Evolutionary conservation across 2,329 filamentous ascomycete species (phyloP).

Genomic region (Arthroderma uncinatum): DNA sequence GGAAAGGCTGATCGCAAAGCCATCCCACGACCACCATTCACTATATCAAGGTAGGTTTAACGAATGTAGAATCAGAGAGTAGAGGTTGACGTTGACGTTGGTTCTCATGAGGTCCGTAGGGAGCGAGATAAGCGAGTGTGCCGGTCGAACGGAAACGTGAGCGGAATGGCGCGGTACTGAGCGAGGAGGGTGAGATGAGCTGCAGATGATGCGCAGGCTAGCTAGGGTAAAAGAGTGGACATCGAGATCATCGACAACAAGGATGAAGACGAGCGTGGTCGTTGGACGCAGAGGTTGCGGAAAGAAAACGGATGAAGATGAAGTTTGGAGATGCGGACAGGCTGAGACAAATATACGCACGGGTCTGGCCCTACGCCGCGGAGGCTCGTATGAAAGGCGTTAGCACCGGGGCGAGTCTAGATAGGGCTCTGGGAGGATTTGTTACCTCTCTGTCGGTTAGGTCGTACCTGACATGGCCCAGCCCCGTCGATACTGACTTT

Average conservation of each 20-base stretch:
- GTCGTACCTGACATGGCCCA: neutral
- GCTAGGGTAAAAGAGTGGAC: neutral
- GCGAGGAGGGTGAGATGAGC: too few relatives aligned
- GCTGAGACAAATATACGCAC: neutral
- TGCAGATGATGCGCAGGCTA: too few relatives aligned
- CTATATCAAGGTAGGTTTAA: neutral
- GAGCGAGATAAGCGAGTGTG: neutral
- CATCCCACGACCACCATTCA: neutral
- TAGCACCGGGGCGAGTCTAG: neutral
- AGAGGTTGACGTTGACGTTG: neutral
- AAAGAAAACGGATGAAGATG: neutral
- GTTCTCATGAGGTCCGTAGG: neutral
- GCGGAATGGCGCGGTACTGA: too few relatives aligned
- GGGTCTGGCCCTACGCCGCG: neutral
- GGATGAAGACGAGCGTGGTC: too few relatives aligned
- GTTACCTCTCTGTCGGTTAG: neutral
- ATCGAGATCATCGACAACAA: too few relatives aligned
- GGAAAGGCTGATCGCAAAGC: neutral
- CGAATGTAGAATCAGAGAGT: neutral
- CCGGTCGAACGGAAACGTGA: neutral
- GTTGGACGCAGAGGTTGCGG: too few relatives aligned
- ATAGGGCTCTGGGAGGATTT: neutral
- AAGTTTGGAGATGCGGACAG: neutral
- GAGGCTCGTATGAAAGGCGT: slow-evolving; percentile 2
- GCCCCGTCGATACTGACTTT: too few relatives aligned